A percentile compares a stretch with the other conserved stretches of the same genome.
Evolutionary conservation across 2,329 filamentous ascomycete genomes (phyloP).

Genomic region (Fusarium solani-melongenae): DNA sequence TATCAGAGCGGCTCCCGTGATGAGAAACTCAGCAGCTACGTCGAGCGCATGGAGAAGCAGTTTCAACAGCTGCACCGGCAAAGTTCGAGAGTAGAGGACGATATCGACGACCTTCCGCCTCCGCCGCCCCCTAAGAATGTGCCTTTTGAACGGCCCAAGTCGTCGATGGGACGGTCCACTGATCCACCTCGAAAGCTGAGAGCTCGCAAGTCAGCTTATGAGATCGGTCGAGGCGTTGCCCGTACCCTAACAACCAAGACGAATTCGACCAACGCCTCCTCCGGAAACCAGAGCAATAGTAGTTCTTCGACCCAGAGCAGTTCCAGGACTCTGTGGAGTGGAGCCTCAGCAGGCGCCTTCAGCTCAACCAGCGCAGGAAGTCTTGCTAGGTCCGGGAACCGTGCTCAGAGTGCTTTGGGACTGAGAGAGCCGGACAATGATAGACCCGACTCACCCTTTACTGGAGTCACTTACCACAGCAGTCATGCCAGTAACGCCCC

Average conservation of each 20-base stretch:
- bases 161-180: conserved; percentile 61
- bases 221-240: conserved; percentile 76
- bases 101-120: conserved; percentile 66
- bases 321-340: conserved; percentile 91
- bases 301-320: conserved; percentile 83
- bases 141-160: conserved; percentile 66
- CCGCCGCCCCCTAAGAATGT: conserved; percentile 68
- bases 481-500: conserved; percentile 76
- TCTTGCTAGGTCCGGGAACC: conserved; percentile 79
- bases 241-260: conserved; percentile 92
- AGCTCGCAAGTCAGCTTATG: conserved; percentile 80
- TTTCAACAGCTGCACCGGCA: conserved; percentile 77
- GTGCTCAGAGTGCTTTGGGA: conserved; percentile 74
- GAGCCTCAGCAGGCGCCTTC: conserved; percentile 87
- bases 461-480: conserved; percentile 89
- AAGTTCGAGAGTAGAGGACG: conserved; percentile 54
- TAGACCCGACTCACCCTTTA: conserved; percentile 73
- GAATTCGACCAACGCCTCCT: conserved; percentile 81
- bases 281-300: conserved; percentile 75
- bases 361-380: conserved; percentile 97
- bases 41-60: conserved; percentile 90
- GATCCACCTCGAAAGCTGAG: conserved; percentile 61
- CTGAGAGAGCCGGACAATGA: conserved; percentile 66
- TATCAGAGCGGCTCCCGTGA: conserved; percentile 56
- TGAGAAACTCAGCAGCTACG: conserved; percentile 83